Conservation (phyloP, 352 stramenopile species). For the Globisporangium apiculatum region DNA sequence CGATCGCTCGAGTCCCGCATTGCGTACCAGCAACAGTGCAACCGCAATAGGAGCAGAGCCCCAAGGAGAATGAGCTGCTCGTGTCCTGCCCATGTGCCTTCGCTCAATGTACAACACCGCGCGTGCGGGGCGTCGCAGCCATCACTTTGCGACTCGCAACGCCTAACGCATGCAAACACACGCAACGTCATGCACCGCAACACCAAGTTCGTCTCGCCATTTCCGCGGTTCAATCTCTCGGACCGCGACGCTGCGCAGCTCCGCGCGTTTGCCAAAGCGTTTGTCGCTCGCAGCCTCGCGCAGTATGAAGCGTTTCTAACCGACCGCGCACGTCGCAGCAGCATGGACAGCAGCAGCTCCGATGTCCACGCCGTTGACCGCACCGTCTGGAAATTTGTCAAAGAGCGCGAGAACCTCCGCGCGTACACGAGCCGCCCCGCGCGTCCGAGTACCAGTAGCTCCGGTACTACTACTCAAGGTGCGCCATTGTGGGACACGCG, state of each 20-base stretch:
- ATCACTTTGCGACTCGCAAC: no score
- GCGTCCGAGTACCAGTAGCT: neutral
- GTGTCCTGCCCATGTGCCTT: no score
- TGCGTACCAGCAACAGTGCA: no score
- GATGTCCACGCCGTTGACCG: neutral
- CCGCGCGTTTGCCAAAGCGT: neutral
- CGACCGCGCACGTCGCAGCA: neutral
- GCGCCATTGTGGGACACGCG: neutral
- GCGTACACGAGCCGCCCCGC: neutral
- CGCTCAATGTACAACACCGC: no score
- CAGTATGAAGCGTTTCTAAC: constrained; percentile 5
- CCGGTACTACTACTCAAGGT: no score
- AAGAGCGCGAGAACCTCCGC: constrained; percentile 3
- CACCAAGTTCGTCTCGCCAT: constrained; percentile 3
- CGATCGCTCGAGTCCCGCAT: no score
- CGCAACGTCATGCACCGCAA: neutral
- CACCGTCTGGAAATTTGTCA: constrained; percentile 2
- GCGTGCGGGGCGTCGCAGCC: no score
- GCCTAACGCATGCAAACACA: neutral
- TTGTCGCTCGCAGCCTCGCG: neutral
- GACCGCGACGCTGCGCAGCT: constrained; percentile 1
- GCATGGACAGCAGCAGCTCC: no score
- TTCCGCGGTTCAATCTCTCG: constrained; percentile 5
- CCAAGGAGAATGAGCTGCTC: no score
- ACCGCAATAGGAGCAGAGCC: no score